phyloP scores from a whole-genome alignment of 2,329 filamentous ascomycete genomes.

The Aspergillus sp. region DNA sequence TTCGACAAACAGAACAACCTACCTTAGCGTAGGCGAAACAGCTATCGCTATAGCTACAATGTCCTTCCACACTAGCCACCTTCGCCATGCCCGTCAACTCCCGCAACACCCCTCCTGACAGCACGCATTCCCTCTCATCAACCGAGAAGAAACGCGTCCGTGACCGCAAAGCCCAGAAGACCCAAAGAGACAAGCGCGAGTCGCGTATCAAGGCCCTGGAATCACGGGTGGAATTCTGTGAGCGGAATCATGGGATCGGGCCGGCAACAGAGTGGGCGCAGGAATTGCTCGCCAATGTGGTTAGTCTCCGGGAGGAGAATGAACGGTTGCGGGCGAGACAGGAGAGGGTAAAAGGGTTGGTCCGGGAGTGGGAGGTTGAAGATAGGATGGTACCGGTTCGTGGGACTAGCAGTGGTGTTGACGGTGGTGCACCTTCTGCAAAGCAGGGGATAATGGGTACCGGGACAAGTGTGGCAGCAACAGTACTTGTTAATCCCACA shows the following conservation, averaged over 20 bases:
- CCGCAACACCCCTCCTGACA: background rate
- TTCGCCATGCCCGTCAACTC: background rate
- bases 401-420: background rate
- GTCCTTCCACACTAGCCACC: background rate
- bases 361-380: background rate
- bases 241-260: background rate
- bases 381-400: background rate
- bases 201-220: background rate
- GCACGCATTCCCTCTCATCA: background rate
- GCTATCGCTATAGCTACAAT: too few species aligned
- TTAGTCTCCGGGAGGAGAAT: background rate
- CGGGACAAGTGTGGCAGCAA: too few species aligned
- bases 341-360: background rate
- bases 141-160: background rate
- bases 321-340: background rate
- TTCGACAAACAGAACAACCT: too few species aligned
- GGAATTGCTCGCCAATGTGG: background rate
- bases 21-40: too few species aligned
- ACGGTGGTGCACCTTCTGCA: too few species aligned
- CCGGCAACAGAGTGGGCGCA: background rate
- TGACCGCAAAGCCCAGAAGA: background rate
- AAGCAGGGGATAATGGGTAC: background rate
- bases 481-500: too few species aligned
- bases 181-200: background rate
- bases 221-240: background rate